Evolutionary conservation across 768 basidiomycete genomes (phyloP).

Genomic region (Mycena filopes): DNA sequence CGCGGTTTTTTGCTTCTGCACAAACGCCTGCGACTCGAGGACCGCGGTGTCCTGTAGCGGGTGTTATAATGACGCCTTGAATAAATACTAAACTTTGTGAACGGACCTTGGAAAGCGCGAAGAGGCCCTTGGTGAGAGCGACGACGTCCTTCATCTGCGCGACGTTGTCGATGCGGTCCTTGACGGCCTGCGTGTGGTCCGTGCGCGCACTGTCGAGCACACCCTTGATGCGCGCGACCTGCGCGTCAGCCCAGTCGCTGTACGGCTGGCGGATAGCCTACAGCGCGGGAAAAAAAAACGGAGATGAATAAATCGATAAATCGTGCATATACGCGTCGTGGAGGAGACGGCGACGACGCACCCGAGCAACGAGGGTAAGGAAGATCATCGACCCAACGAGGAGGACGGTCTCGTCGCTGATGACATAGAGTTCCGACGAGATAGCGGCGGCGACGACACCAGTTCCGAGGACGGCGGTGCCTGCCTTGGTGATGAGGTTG

Average conservation of each 20-base stretch:
- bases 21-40: constrained; percentile 90
- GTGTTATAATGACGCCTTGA: background rate
- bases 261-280: constrained; percentile 88
- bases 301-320: constrained; percentile 31
- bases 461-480: constrained; percentile 90
- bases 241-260: constrained; percentile 89
- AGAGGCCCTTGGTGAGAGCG: constrained; percentile 88
- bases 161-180: constrained; percentile 92
- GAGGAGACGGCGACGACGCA: no score
- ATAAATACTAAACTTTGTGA: background rate
- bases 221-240: constrained; percentile 85
- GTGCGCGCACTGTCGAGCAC: constrained; percentile 84
- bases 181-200: constrained; percentile 93
- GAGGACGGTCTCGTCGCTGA: constrained; percentile 96
- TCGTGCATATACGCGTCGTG: constrained; percentile 18
- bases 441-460: constrained; percentile 92
- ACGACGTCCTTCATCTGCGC: constrained; percentile 97
- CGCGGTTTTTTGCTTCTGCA: constrained; percentile 88
- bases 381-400: constrained; percentile 87
- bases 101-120: constrained; percentile 85
- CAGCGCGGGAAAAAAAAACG: constrained; percentile 25
- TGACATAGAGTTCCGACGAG: constrained; percentile 96
- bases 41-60: constrained; percentile 83
- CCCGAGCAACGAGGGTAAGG: constrained; percentile 84
- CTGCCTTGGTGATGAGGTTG: constrained; percentile 94